Conservation (phyloP, 2,329 filamentous ascomycete species). For the Epichloe gansuensis region DNA sequence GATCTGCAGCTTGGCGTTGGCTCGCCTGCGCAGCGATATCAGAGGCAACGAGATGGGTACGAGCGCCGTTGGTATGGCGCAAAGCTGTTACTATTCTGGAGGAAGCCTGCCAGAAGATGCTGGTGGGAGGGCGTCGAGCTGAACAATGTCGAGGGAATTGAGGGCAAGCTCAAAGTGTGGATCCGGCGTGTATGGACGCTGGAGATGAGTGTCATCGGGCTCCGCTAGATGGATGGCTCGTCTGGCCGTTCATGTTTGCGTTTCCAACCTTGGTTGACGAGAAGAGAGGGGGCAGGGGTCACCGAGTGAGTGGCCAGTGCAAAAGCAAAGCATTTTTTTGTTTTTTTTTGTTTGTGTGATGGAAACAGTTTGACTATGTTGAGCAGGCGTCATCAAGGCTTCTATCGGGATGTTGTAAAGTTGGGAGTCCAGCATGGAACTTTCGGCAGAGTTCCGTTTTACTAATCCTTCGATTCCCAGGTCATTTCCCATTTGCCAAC, state of each 20-base stretch:
- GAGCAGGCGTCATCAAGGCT: conserved; percentile 8
- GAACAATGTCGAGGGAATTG: conserved; percentile 76
- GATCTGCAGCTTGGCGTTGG: conserved; percentile 90
- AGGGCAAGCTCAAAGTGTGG: conserved; percentile 93
- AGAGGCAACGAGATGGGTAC: conserved; percentile 63
- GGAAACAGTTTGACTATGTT: conserved; percentile 3
- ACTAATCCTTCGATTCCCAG: not conserved
- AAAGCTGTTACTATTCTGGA: conserved; percentile 94
- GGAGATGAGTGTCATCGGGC: conserved; percentile 90
- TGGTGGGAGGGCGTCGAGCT: conserved; percentile 99
- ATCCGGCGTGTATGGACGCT: conserved; percentile 96
- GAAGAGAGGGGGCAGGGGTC: not conserved
- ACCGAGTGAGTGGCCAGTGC: not conserved
- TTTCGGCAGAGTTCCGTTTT: not conserved
- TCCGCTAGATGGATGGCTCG: conserved; percentile 40
- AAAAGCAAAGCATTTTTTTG: conserved; percentile 3
- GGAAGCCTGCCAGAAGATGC: conserved; percentile 88
- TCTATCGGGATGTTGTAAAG: not conserved
- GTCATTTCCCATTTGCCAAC: too few species aligned
- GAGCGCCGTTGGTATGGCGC: conserved; percentile 90
- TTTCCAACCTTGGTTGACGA: not conserved
- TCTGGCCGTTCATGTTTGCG: too few species aligned
- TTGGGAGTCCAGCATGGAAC: not conserved
- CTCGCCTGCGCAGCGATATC: conserved; percentile 84
- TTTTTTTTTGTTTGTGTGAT: not conserved